Conservation (phyloP, 148 eudicot genomes). For the Tetragonia tetragonoides region DNA sequence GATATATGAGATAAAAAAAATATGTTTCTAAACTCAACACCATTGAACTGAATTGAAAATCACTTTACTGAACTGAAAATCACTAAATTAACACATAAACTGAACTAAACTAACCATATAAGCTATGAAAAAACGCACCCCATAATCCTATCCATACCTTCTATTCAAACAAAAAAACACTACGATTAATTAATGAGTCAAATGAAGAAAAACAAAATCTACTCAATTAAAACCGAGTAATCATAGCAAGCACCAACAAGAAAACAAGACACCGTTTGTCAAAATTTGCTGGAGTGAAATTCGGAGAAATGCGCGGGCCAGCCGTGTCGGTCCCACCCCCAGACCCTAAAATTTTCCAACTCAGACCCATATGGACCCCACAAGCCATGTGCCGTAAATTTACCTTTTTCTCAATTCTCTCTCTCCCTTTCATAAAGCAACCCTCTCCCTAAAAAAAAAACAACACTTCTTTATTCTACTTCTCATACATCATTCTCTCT, state of each 20-base stretch:
- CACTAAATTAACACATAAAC: no score
- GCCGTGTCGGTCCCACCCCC: slow-evolving; percentile 33
- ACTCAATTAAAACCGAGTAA: no score
- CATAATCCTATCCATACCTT: background rate
- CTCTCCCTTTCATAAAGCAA: background rate
- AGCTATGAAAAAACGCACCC: no score
- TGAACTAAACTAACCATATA: no score
- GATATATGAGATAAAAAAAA: no score
- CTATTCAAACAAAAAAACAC: no score
- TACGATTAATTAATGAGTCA: no score
- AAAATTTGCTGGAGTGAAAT: slow-evolving; percentile 6
- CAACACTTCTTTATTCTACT: background rate
- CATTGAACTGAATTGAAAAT: no score
- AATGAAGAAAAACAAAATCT: no score
- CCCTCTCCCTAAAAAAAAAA: background rate
- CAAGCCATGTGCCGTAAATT: slow-evolving; percentile 21
- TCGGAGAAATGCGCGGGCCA: slow-evolving; percentile 39
- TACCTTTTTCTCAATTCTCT: background rate
- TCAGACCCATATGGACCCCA: background rate
- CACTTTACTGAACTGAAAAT: no score
- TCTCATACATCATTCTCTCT: slow-evolving; percentile 9
- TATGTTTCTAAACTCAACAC: no score
- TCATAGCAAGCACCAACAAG: background rate
- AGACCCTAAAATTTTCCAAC: background rate
- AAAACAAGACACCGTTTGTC: background rate